Evolutionary conservation across 225 moss, liverwort and hornwort species (phyloP).

Genomic region (Marchantia polymorpha): DNA sequence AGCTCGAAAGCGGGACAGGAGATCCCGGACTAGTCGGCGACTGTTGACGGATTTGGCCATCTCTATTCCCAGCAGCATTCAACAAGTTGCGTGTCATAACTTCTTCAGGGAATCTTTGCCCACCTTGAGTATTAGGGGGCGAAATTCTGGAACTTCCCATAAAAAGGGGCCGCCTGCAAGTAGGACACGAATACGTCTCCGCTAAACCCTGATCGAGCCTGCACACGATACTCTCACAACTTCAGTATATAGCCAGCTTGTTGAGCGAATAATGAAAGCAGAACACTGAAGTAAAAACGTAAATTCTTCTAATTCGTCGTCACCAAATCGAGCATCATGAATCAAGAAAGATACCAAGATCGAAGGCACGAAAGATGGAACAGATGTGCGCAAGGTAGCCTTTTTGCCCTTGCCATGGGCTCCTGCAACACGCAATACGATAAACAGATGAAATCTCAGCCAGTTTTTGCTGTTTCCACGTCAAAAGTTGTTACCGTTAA

Average conservation of each 20-base stretch:
- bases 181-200: slow-evolving; percentile 95
- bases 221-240: slow-evolving; percentile 20
- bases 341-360: slow-evolving; percentile 60
- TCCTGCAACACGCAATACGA: slow-evolving; percentile 52
- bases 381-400: slow-evolving; percentile 90
- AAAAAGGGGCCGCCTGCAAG: slow-evolving; percentile 94
- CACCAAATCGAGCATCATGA: neutral
- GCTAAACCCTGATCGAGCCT: slow-evolving; percentile 98
- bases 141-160: slow-evolving; percentile 77
- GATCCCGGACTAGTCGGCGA: slow-evolving; percentile 42
- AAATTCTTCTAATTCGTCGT: neutral
- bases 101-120: slow-evolving; percentile 45
- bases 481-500: too few species aligned
- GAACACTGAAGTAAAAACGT: neutral
- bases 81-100: slow-evolving; percentile 44
- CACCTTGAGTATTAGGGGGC: slow-evolving; percentile 56
- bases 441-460: too few species aligned
- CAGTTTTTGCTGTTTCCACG: too few species aligned
- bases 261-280: neutral
- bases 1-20: slow-evolving; percentile 42
- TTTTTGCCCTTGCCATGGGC: slow-evolving; percentile 97
- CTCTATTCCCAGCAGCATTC: slow-evolving; percentile 26
- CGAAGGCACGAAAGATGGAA: slow-evolving; percentile 97
- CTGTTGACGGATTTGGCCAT: slow-evolving; percentile 42
- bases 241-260: neutral